These are phyloP conservation scores for Vitis vinifera DNA, from an alignment of 164 flowering plant species.

Conservation along the genomic window ASM3070453v1 NC_081816.1:22504501-22505000, in stretches of 20 bases:
- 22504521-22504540: conserved; percentile 2
- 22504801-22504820: too few species aligned
- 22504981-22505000: too few species aligned
- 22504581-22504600: conserved; percentile 52
- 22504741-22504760: not conserved
- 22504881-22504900: too few species aligned
- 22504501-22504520: conserved; percentile 60
- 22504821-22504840: too few species aligned
- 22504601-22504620: conserved; percentile 38
- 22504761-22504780: not conserved
- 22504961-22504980: too few species aligned
- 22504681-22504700: conserved; percentile 13
- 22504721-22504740: conserved; percentile 4
- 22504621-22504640: conserved; percentile 18
- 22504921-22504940: too few species aligned
- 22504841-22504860: too few species aligned
- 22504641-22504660: conserved; percentile 43
- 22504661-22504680: conserved; percentile 49
- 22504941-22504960: too few species aligned
- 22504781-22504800: not conserved
- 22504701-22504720: conserved; percentile 8
- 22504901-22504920: too few species aligned
- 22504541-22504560: conserved; percentile 14
- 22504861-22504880: too few species aligned
- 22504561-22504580: conserved; percentile 23